Conservation (phyloP, 805 yeast species). For the Wickerhamomyces tratensis region DNA sequence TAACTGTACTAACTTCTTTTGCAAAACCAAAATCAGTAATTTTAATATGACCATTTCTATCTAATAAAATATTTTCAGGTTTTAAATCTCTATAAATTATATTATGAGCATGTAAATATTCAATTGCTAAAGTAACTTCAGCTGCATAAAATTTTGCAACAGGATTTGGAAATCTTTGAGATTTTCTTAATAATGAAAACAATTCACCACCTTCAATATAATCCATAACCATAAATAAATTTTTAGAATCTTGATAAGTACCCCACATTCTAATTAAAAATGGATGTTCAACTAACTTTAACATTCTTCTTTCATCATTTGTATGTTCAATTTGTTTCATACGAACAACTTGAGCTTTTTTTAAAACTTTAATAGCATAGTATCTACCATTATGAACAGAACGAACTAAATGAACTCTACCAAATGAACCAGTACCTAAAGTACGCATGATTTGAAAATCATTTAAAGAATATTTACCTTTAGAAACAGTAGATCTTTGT, state of each 20-base stretch:
- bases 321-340: conserved; percentile 96
- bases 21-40: conserved; percentile 94
- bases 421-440: conserved; percentile 92
- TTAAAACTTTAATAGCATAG: conserved; percentile 87
- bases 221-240: conserved; percentile 92
- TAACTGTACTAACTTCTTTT: conserved; percentile 83
- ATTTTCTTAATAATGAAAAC: conserved; percentile 74
- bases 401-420: conserved; percentile 83
- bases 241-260: conserved; percentile 80
- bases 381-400: conserved; percentile 85
- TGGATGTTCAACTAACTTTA: conserved; percentile 81
- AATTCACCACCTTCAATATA: conserved; percentile 95
- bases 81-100: conserved; percentile 88
- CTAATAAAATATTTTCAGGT: conserved; percentile 86
- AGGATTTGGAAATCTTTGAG: conserved; percentile 89
- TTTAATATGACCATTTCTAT: conserved; percentile 84
- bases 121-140: conserved; percentile 77
- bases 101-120: conserved; percentile 76
- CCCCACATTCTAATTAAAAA: conserved; percentile 95
- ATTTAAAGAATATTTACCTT: conserved; percentile 67
- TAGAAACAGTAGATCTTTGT: conserved; percentile 17
- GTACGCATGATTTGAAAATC: conserved; percentile 86
- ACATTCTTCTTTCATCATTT: conserved; percentile 86
- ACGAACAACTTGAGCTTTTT: conserved; percentile 79
- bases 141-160: conserved; percentile 96